phyloP scores from a whole-genome alignment of 2,329 filamentous ascomycete species.

The Aspergillus neoniger region DNA sequence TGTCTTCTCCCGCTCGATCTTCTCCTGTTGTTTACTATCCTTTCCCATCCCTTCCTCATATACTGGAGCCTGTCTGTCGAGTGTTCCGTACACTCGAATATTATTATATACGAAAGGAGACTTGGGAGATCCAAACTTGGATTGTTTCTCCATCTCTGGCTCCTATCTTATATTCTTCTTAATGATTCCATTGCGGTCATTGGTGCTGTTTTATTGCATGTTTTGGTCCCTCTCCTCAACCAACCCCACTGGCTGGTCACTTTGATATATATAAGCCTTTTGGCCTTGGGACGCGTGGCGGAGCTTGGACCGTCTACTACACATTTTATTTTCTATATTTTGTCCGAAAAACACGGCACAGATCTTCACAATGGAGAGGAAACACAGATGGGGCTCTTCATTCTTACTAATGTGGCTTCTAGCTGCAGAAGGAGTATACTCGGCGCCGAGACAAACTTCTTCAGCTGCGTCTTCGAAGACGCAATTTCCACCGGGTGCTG shows the following conservation, averaged over 20 bases:
- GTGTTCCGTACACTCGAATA: not conserved
- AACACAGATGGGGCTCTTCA: constrained; percentile 26
- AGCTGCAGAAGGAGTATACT: constrained; percentile 29
- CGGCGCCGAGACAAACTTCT: constrained; percentile 27
- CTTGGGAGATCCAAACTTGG: not conserved
- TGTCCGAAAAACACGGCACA: not conserved
- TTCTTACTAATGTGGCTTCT: constrained; percentile 41
- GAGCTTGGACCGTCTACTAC: not conserved
- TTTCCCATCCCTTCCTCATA: not conserved
- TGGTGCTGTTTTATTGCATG: not conserved
- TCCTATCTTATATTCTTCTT: not conserved
- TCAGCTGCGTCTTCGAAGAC: constrained; percentile 27
- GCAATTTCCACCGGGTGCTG: constrained; percentile 38
- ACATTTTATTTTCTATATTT: not conserved
- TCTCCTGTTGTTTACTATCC: not conserved
- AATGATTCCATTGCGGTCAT: not conserved
- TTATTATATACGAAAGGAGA: not conserved
- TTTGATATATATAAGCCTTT: not conserved
- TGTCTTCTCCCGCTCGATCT: not conserved
- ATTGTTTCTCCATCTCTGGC: not conserved
- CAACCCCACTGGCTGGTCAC: not conserved
- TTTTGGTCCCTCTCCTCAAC: not conserved
- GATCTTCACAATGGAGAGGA: constrained; percentile 23
- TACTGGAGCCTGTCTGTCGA: not conserved
- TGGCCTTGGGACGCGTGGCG: not conserved